These are phyloP conservation scores for Candida montana DNA, from an alignment of 805 yeast genomes.

Conservation along the genomic window DNA sequence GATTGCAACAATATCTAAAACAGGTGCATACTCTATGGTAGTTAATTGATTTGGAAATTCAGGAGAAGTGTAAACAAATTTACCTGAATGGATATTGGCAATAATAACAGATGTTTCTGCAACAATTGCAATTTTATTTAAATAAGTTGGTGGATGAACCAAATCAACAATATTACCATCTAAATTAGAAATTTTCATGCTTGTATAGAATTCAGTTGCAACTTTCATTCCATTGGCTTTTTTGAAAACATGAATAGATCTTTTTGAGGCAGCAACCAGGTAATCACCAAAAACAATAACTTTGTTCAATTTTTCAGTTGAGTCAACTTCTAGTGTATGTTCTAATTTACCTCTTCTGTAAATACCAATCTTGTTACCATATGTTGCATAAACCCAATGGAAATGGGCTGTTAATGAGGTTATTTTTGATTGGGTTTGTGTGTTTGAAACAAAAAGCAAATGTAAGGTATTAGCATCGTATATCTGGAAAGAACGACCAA, in stretches of 20 bases:
- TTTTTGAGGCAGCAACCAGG: conserved; percentile 51
- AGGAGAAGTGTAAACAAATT: conserved; percentile 52
- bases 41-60: conserved; percentile 57
- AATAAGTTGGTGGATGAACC: conserved; percentile 83
- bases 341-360: conserved; percentile 74
- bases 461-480: conserved; percentile 87
- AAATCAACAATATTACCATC: conserved; percentile 69
- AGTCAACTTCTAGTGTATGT: conserved; percentile 31
- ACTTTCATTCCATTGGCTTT: conserved; percentile 39
- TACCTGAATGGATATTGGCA: conserved; percentile 74
- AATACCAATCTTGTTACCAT: conserved; percentile 66
- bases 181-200: conserved; percentile 49
- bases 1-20: conserved; percentile 72
- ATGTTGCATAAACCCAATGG: conserved; percentile 78
- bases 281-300: conserved; percentile 73
- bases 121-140: conserved; percentile 85
- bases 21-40: conserved; percentile 80
- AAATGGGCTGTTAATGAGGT: conserved; percentile 71
- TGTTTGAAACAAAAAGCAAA: conserved; percentile 77
- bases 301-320: conserved; percentile 36
- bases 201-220: conserved; percentile 63
- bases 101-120: conserved; percentile 59
- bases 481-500: conserved; percentile 86
- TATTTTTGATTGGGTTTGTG: conserved; percentile 66
- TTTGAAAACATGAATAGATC: conserved; percentile 49